phyloP scores from a whole-genome alignment of 2,329 filamentous ascomycete species.

The Penicillium sp. region DNA sequence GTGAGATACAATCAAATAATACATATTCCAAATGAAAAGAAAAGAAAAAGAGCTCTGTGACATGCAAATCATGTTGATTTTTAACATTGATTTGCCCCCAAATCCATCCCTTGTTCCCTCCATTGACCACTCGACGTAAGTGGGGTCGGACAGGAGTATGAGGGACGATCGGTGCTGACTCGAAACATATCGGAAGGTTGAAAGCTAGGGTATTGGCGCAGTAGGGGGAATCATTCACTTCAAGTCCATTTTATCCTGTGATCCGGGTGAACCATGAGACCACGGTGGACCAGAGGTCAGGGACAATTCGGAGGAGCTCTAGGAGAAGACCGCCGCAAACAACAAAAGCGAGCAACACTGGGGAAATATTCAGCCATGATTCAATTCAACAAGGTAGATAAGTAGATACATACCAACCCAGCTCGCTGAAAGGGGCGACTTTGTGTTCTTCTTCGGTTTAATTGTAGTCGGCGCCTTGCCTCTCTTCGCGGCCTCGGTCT shows the following conservation, averaged over 20 bases:
- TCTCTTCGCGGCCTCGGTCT: slow-evolving; percentile 58
- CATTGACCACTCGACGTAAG: neutral
- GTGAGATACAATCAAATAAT: slow-evolving; percentile 6
- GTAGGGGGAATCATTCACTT: neutral
- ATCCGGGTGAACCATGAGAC: slow-evolving; percentile 28
- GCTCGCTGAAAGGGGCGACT: slow-evolving; percentile 54
- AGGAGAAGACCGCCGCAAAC: slow-evolving; percentile 61
- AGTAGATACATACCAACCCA: slow-evolving; percentile 57
- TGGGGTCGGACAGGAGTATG: neutral
- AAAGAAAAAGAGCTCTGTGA: neutral
- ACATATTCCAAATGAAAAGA: neutral
- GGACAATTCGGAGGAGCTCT: slow-evolving; percentile 51
- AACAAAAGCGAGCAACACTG: slow-evolving; percentile 62
- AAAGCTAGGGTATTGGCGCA: slow-evolving; percentile 16
- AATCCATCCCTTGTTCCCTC: neutral
- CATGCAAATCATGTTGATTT: neutral
- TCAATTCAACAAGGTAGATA: neutral
- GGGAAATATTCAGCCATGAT: slow-evolving; percentile 13
- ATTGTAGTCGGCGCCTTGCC: slow-evolving; percentile 50
- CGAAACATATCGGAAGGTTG: neutral
- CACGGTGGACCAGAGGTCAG: slow-evolving; percentile 40
- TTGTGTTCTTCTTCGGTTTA: slow-evolving; percentile 51
- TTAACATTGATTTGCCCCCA: neutral
- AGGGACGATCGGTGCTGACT: neutral
- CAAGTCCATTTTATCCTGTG: slow-evolving; percentile 15